Evolutionary conservation across 2,329 filamentous ascomycete species (phyloP), one percentile per base, ranked within the genome.

Genomic region (Grosmannia huntii): DNA sequence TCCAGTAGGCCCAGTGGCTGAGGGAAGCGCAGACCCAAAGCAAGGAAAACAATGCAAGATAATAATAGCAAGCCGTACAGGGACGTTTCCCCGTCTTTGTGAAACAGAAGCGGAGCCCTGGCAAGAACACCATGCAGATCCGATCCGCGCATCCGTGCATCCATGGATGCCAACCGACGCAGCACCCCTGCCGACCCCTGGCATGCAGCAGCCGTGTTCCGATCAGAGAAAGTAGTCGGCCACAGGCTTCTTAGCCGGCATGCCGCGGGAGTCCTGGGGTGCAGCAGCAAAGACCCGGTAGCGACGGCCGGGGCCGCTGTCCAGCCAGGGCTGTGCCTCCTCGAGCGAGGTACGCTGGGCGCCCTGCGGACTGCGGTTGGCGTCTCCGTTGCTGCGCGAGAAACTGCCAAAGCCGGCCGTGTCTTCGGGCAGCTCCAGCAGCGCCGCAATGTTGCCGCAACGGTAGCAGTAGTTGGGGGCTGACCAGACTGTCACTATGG

Each of bases 241-340:
- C 57, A 96, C 90, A 3, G 94, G 94, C 73, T 97, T 97, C 81
- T 99, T 99, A 3, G 94, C 94, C 60, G 94, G 94, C 94, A 99
- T 99, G 5, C 94, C 94, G 66, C 94, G 81, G 1, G 87, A 90
- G 71, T 97, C 94, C 74, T 99, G 94, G 56, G 94, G 91, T 57
- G 94, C 94, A 0, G 94, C 94, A 67, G 97, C 91, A 69, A 99
- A 99, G 11, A 99, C 92, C 41, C 92, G 79, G 73, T 99, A 99
- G 64, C 94, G 78, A 66, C 94, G 81, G 3, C 91, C 94, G 1
- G 94, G 94, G 1, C 91, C 91, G 60, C 70, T 78, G 69, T 70
- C 75, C 59, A 64, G 69, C 57, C 67, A 71, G 33, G 73, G 69
- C 55, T 75, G 75, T 28, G 68, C 72, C 66, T 76, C 79, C 63